These are phyloP conservation scores for Phialemonium atrogriseum DNA, from an alignment of 2,329 filamentous ascomycete genomes.

Conservation along the genomic window DNA sequence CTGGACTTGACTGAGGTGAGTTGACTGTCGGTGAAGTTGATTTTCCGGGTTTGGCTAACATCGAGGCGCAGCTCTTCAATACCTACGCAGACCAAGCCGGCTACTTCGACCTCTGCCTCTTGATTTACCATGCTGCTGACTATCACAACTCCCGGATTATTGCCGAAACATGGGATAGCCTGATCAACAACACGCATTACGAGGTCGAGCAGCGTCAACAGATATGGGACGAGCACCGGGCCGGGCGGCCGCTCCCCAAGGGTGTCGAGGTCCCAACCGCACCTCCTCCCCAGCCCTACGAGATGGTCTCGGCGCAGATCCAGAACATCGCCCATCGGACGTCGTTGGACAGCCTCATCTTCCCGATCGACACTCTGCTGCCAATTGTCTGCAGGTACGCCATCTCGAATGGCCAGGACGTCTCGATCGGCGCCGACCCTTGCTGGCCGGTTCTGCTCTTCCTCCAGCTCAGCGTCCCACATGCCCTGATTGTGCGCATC, in stretches of 20 bases:
- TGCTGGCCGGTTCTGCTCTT: slow-evolving; percentile 51
- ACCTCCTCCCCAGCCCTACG: slow-evolving; percentile 53
- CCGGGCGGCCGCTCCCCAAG: slow-evolving; percentile 31
- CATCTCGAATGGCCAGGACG: slow-evolving; percentile 48
- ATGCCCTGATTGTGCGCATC: slow-evolving; percentile 46
- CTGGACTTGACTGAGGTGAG: slow-evolving; percentile 68
- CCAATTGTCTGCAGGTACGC: slow-evolving; percentile 57
- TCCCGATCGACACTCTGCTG: slow-evolving; percentile 53
- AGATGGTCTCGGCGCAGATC: slow-evolving; percentile 57
- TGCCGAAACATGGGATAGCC: slow-evolving; percentile 70
- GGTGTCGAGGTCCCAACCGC: slow-evolving; percentile 18
- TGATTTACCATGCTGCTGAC: slow-evolving; percentile 88
- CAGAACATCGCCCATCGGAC: slow-evolving; percentile 58
- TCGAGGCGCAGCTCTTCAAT: slow-evolving; percentile 67
- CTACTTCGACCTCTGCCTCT: slow-evolving; percentile 88
- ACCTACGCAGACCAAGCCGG: slow-evolving; percentile 75
- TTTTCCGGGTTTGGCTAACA: slow-evolving; percentile 8
- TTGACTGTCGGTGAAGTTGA: slow-evolving; percentile 11
- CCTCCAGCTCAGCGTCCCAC: slow-evolving; percentile 45
- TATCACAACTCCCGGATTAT: slow-evolving; percentile 85
- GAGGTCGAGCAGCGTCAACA: slow-evolving; percentile 37
- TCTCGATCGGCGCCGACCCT: slow-evolving; percentile 46
- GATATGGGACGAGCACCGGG: slow-evolving; percentile 24
- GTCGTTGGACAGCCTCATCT: slow-evolving; percentile 57
- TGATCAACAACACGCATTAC: slow-evolving; percentile 65